Evolutionary conservation across 441 rosid genomes (phyloP).

Genomic region (Gossypium davidsonii): DNA sequence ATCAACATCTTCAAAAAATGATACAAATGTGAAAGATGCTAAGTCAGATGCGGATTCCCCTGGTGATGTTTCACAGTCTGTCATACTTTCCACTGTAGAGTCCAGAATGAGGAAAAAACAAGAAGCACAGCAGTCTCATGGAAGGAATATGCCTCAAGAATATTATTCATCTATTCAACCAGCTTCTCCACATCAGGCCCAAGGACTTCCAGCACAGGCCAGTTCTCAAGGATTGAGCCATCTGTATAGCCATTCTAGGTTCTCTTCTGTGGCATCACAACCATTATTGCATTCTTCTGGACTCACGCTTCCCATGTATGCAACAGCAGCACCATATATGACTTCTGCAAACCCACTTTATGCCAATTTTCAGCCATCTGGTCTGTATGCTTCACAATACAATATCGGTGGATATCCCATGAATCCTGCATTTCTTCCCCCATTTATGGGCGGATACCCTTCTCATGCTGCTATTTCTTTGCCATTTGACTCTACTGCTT

Average conservation of each 20-base stretch:
- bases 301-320: conserved; percentile 44
- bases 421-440: conserved; percentile 33
- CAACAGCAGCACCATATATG: conserved; percentile 51
- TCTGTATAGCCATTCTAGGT: conserved; percentile 32
- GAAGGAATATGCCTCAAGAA: conserved; percentile 37
- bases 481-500: conserved; percentile 42
- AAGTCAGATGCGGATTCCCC: conserved; percentile 38
- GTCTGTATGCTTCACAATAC: conserved; percentile 53
- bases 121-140: conserved; percentile 55
- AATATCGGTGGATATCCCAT: conserved; percentile 43
- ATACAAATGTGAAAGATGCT: conserved; percentile 27
- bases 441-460: conserved; percentile 51
- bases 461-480: conserved; percentile 46
- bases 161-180: conserved; percentile 40
- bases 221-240: conserved; percentile 37
- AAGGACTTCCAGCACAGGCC: conserved; percentile 31
- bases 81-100: conserved; percentile 29
- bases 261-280: conserved; percentile 41
- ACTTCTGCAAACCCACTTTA: conserved; percentile 49
- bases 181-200: conserved; percentile 35
- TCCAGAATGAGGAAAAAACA: conserved; percentile 40
- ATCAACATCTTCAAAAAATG: conserved; percentile 30
- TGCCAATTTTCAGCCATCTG: conserved; percentile 55
- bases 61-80: conserved; percentile 30
- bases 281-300: conserved; percentile 45